A percentile compares a stretch with the other conserved stretches of the same genome.
Evolutionary conservation across 805 yeast genomes (phyloP).

Genomic region (Ogataea glucozyma): DNA sequence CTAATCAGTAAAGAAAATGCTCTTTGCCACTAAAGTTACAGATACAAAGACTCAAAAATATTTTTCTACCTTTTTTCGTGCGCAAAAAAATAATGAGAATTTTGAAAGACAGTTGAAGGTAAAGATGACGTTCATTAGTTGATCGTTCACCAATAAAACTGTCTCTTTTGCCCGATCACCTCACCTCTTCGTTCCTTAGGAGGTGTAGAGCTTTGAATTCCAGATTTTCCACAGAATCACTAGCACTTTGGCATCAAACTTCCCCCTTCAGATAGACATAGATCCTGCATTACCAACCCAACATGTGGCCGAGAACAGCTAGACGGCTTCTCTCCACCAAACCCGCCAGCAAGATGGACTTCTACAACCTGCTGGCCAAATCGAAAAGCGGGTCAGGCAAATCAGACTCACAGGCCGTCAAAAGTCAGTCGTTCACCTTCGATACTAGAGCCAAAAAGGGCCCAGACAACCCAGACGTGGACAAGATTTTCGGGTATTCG

Average conservation of each 20-base stretch:
- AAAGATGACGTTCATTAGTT: too few relatives aligned
- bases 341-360: slow-evolving; percentile 17
- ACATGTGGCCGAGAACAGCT: slow-evolving; percentile 4
- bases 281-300: background rate
- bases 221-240: too few relatives aligned
- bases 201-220: too few relatives aligned
- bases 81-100: background rate
- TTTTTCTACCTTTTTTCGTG: background rate
- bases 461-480: slow-evolving; percentile 23
- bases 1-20: background rate
- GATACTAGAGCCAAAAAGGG: slow-evolving; percentile 27
- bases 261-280: too few relatives aligned
- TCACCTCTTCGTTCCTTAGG: too few relatives aligned
- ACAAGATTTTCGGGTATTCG: slow-evolving; percentile 34
- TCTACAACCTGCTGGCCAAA: slow-evolving; percentile 20
- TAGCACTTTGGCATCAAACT: too few relatives aligned
- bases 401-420: slow-evolving; percentile 13
- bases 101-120: too few relatives aligned
- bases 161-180: too few relatives aligned
- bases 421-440: slow-evolving; percentile 25
- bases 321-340: slow-evolving; percentile 13
- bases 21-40: background rate
- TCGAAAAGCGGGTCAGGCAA: slow-evolving; percentile 19
- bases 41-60: background rate
- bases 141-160: too few relatives aligned